Base-by-base conservation (phyloP, 2,329 filamentous ascomycete genomes). In the Diaporthe humulicola region DNA sequence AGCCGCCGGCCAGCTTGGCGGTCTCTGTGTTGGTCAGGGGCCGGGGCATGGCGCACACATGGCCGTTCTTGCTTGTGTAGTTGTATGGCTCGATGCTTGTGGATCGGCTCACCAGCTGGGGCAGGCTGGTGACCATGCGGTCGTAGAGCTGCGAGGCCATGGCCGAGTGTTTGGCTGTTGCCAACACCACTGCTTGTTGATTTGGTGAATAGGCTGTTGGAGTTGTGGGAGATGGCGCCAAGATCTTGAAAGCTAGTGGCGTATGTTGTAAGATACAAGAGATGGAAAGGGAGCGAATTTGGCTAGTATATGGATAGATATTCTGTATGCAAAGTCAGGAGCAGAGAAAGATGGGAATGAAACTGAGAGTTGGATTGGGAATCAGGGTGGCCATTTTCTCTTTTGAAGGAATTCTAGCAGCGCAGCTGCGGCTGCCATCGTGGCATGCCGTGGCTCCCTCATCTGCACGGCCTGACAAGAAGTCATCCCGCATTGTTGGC, bases 1-100 rank as follows among this genome's bases (percentile, higher is more conserved):
- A n/a, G 69, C 73, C 73, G 48, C 75, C 75, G 17, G 73, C 75
- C 38, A 76, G 19, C 6, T 70, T 58, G 4, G 67, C 60, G 8
- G 73, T 76, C 58, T 70, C 71, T 28, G 74, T 75, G 71, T 73
- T 70, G 14, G 60, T 22, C 56, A 75, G 48, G 3, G 74, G 70
- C 71, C 74, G 71, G 30, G 74, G 74, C 74, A 75, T 75, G n/a
- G 73, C 15, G 64, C 74, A 75, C 28, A 75, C 74, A 33, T 73
- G 64, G 36, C 74, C 74, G 22, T 73, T 75, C 33, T 33, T 36
- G 64, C 61, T 73, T 12, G 74, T 75, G 57, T 75, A 75, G 38
- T 75, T 75, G 61, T 71, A 75, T 6, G 64, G 74, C 19, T 75
- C 67, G 28, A 10, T 45, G 8, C 42, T 48, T 12, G 30, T 7